These are phyloP conservation scores for Penicillium occitanis DNA, from an alignment of 2,329 filamentous ascomycete species.

Conservation along the genomic window DNA sequence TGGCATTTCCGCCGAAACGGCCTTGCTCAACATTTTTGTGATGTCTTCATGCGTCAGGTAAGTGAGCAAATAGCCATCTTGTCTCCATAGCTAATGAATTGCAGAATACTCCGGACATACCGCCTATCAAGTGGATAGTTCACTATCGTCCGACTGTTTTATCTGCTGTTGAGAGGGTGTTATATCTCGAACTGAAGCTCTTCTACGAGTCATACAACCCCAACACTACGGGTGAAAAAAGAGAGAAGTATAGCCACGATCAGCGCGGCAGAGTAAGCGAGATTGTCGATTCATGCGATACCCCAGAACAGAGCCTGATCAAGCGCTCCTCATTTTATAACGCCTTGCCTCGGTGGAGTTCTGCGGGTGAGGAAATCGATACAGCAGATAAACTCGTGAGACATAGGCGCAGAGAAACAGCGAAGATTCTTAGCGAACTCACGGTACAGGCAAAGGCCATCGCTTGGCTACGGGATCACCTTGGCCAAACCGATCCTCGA, in stretches of 20 bases:
- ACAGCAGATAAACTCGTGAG: constrained; percentile 36
- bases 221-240: constrained; percentile 33
- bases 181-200: constrained; percentile 58
- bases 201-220: constrained; percentile 55
- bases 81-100: constrained; percentile 4
- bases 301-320: constrained; percentile 55
- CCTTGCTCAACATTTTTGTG: constrained; percentile 56
- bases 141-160: constrained; percentile 47
- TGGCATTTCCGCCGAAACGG: constrained; percentile 55
- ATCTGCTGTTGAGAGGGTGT: constrained; percentile 49
- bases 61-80: neutral
- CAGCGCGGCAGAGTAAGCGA: constrained; percentile 45
- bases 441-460: constrained; percentile 30
- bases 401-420: constrained; percentile 28
- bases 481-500: constrained; percentile 26
- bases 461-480: constrained; percentile 32
- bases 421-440: constrained; percentile 27
- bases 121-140: constrained; percentile 48
- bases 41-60: constrained; percentile 51
- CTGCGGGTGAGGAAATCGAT: constrained; percentile 29
- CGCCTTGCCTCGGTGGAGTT: constrained; percentile 30
- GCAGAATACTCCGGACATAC: constrained; percentile 45
- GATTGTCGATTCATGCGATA: constrained; percentile 47
- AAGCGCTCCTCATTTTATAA: constrained; percentile 46
- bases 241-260: constrained; percentile 30